Evolutionary conservation across 352 stramenopile species (phyloP), one percentile per base, ranked within the genome.

Genomic region (Phytophthora tubulina): DNA sequence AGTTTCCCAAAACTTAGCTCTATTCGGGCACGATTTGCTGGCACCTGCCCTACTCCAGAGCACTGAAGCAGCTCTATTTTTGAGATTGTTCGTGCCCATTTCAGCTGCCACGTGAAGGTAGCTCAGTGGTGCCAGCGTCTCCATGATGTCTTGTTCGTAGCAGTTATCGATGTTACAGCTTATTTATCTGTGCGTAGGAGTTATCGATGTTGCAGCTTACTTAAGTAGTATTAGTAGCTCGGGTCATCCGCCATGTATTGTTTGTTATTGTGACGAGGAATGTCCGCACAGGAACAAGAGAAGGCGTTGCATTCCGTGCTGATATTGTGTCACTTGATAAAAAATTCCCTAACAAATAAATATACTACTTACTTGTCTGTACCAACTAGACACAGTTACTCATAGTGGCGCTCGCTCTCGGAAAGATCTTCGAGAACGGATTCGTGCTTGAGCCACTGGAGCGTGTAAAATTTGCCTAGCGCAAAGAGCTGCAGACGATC

Each of bases 361-460:
- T 75, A 75, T 49, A 54, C 62, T 64, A 68, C 49, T 67, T 75
- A 62, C 39, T 67, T 72, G 55, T 33, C 62, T 41, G 45, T 48
- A 68, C 65, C 61, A 55, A 67, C 31, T 71, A 59, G 36, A 69
- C 41, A 60, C 67, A 75, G 45, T 72, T 59, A 75, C 36, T 72
- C 62, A 63, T 56, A 75, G 49, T 74, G 57, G 41, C 52, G 65
- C 48, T 73, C 70, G 33, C 70, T 77, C 58, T 77, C 64, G 6
- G 70, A 65, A 11, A 74, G 17, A 65, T 77, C 70, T 58, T 67
- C 67, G 21, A 67, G 53, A 64, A 65, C 45, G 3, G 54, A 59
- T 35, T 80, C 57, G 14, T 76, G 68, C 14, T 82, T 82, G 35
- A 82, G 64, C 76, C 76, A 82, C 32, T 76, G 63, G 32, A 79